Conservation (phyloP, 495 filamentous ascomycete species). For the Evansstolkia leycettana region DNA sequence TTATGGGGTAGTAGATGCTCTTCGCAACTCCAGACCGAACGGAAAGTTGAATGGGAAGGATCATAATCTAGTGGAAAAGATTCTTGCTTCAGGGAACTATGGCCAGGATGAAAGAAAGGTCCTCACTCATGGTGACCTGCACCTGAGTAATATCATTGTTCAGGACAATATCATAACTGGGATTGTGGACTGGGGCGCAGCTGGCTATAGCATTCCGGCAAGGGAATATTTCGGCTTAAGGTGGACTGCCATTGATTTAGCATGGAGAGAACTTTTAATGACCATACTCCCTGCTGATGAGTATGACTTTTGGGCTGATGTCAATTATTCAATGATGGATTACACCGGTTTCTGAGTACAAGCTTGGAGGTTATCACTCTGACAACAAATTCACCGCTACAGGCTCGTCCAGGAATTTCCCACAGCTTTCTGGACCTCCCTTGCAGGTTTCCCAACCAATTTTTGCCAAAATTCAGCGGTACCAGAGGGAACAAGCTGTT, state of each 20-base stretch:
- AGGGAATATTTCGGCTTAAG: slow-evolving; percentile 8
- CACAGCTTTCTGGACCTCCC: slow-evolving; percentile 6
- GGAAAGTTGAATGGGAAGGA: slow-evolving; percentile 4
- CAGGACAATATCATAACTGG: slow-evolving; percentile 2
- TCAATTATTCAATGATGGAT: slow-evolving; percentile 6
- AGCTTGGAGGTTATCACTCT: neutral
- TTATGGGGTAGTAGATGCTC: slow-evolving; percentile 9
- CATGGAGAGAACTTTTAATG: slow-evolving; percentile 2
- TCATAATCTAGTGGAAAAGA: slow-evolving; percentile 5
- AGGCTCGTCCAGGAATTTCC: slow-evolving; percentile 2
- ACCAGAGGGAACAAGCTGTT: no score
- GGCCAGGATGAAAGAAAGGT: slow-evolving; percentile 2
- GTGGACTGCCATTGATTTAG: slow-evolving; percentile 5
- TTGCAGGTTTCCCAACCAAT: slow-evolving; percentile 9
- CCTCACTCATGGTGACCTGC: slow-evolving; percentile 10
- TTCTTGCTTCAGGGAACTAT: slow-evolving; percentile 4
- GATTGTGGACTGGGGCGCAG: slow-evolving; percentile 11
- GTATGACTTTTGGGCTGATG: slow-evolving; percentile 6
- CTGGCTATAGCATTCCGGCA: slow-evolving; percentile 8
- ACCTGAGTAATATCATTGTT: slow-evolving; percentile 6
- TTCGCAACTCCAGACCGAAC: slow-evolving; percentile 6
- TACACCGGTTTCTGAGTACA: slow-evolving; percentile 4
- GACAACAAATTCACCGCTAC: neutral
- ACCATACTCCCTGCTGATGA: slow-evolving; percentile 4
- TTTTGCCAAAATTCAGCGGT: slow-evolving; percentile 18